Percentiles rank a stretch among this genome's conserved stretches.
Evolutionary conservation across 1,284 basidiomycete species (phyloP).

Genomic region (Microbotryum violaceum): DNA sequence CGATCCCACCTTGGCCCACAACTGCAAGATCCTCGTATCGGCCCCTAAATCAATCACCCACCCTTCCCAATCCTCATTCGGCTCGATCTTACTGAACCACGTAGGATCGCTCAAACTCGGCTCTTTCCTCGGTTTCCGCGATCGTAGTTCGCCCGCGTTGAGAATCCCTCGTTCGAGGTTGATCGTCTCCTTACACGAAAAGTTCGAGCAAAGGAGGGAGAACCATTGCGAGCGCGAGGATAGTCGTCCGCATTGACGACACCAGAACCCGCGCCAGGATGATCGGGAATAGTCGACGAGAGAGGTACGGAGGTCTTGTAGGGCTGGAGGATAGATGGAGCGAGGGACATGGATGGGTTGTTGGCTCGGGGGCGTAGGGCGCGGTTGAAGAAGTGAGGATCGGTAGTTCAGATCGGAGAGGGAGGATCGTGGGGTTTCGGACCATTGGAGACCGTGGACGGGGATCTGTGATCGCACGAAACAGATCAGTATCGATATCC

Average conservation of each 20-base stretch:
- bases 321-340: constrained; percentile 5
- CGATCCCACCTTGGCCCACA: constrained; percentile 6
- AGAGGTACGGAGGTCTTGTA: constrained; percentile 4
- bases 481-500: no score
- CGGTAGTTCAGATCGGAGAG: no score
- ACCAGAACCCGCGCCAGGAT: constrained; percentile 24
- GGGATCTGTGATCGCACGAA: no score
- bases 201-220: constrained; percentile 7
- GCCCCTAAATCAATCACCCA: constrained; percentile 8
- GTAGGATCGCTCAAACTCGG: background rate
- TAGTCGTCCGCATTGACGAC: constrained; percentile 18
- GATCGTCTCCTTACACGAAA: constrained; percentile 7
- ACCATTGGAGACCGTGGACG: no score
- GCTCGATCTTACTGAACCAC: background rate
- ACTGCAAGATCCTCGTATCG: constrained; percentile 15
- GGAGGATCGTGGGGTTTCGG: no score
- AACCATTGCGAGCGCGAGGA: constrained; percentile 18
- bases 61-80: constrained; percentile 3
- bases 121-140: background rate
- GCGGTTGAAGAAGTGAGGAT: no score
- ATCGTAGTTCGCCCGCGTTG: background rate
- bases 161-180: background rate
- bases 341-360: constrained; percentile 6
- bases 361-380: background rate
- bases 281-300: constrained; percentile 8